Evolutionary conservation across 140 eudicot genomes (phyloP).

Genomic region (Bidens hawaiensis): DNA sequence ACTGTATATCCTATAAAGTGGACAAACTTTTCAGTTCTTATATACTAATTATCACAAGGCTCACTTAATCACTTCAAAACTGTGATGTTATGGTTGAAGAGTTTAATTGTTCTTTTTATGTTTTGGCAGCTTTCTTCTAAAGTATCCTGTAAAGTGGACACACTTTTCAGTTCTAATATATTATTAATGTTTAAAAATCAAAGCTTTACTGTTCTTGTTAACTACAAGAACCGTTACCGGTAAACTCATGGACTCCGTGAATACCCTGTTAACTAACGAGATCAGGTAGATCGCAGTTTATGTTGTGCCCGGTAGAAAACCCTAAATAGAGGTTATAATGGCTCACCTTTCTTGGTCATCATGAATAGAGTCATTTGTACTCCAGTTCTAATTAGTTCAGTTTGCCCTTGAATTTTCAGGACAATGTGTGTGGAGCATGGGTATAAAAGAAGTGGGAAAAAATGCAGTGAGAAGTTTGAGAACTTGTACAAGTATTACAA

Average conservation of each 20-base stretch:
- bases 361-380: too few relatives aligned
- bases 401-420: slow-evolving; percentile 31
- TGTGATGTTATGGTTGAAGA: slow-evolving; percentile 4
- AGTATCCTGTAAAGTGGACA: too few relatives aligned
- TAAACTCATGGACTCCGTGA: too few relatives aligned
- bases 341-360: slow-evolving; percentile 12
- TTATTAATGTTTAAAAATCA: too few relatives aligned
- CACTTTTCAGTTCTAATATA: too few relatives aligned
- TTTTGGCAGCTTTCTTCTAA: too few relatives aligned
- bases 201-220: too few relatives aligned
- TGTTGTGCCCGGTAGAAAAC: too few relatives aligned
- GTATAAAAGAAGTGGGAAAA: slow-evolving; percentile 87
- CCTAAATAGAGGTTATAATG: neutral
- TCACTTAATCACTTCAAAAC: neutral
- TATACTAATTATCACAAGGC: slow-evolving; percentile 6
- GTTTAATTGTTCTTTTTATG: neutral
- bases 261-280: too few relatives aligned
- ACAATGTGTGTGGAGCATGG: slow-evolving; percentile 89
- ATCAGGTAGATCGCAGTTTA: too few relatives aligned
- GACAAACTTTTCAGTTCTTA: neutral
- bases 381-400: neutral
- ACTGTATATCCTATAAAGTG: neutral
- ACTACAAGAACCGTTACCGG: too few relatives aligned
- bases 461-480: slow-evolving; percentile 97
- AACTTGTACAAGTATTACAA: slow-evolving; percentile 95